A percentile compares a stretch with the other conserved stretches of the same genome.
Conservation (phyloP, 495 filamentous ascomycete species). For the Tuber melanosporum region DNA sequence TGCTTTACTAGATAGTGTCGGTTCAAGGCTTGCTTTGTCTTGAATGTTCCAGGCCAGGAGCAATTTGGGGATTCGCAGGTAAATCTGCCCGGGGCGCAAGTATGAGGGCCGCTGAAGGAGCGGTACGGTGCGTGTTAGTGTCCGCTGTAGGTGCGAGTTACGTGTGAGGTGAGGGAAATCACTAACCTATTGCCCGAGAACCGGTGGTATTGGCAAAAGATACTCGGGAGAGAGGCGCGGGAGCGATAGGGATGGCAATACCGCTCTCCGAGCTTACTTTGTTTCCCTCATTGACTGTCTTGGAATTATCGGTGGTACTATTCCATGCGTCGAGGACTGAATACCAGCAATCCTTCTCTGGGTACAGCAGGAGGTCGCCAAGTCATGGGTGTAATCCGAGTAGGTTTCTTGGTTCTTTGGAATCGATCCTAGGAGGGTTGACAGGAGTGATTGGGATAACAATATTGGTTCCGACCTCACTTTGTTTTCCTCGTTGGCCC, state of each 20-base stretch:
- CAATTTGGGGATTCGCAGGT: not conserved
- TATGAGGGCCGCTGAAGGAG: not conserved
- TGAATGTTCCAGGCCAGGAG: not conserved
- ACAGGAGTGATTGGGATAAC: too few relatives aligned
- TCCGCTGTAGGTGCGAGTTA: not conserved
- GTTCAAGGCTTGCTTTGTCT: not conserved
- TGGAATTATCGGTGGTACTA: not conserved
- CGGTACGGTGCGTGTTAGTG: not conserved
- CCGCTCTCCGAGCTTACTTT: not conserved
- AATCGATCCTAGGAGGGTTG: too few relatives aligned
- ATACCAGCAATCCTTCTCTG: not conserved
- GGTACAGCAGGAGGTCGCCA: not conserved
- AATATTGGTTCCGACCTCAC: too few relatives aligned
- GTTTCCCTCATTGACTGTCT: not conserved
- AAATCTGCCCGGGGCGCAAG: not conserved
- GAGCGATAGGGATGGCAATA: not conserved
- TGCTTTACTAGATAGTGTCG: too few relatives aligned
- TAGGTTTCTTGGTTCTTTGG: not conserved
- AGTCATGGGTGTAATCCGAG: not conserved
- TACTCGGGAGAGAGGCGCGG: not conserved
- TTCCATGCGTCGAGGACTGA: not conserved
- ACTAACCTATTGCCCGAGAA: not conserved
- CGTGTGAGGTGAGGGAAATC: not conserved
- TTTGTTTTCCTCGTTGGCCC: too few relatives aligned
- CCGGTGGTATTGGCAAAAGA: not conserved